A percentile compares a stretch with the other conserved stretches of the same genome.
Conservation (phyloP, 306 rosid species). For the Bauhinia variegata region DNA sequence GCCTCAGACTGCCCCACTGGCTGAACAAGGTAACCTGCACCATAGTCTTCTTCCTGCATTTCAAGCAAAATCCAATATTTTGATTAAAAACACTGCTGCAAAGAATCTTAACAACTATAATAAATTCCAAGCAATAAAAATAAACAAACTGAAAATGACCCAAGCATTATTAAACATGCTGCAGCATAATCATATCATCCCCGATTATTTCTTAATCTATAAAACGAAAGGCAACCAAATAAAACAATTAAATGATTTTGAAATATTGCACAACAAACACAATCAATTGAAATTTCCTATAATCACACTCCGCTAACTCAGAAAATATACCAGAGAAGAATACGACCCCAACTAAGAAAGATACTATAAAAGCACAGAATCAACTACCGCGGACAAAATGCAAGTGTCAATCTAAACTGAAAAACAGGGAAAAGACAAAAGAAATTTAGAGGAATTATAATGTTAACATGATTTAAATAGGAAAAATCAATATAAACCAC, state of each 20-base stretch:
- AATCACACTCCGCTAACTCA: background rate
- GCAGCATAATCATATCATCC: background rate
- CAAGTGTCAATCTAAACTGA: too few species aligned
- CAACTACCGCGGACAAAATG: background rate
- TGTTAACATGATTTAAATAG: too few species aligned
- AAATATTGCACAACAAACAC: background rate
- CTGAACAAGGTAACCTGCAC: constrained; percentile 81
- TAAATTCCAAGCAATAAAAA: background rate
- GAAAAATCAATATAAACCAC: background rate
- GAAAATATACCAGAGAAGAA: background rate
- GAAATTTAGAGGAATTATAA: background rate
- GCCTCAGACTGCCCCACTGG: constrained; percentile 71
- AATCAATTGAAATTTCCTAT: background rate
- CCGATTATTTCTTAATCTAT: background rate
- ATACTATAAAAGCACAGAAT: background rate
- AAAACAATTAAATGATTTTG: background rate
- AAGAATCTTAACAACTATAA: background rate
- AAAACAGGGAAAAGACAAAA: background rate
- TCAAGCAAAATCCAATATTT: constrained; percentile 16
- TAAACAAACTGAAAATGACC: background rate
- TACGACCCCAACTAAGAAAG: background rate
- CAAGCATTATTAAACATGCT: background rate
- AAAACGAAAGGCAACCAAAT: too few species aligned
- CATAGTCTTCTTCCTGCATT: constrained; percentile 80
- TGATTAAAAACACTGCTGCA: background rate